These are phyloP conservation scores for Tympanopsis confertula DNA, from an alignment of 2,329 filamentous ascomycete species.

Conservation along the genomic window DNA sequence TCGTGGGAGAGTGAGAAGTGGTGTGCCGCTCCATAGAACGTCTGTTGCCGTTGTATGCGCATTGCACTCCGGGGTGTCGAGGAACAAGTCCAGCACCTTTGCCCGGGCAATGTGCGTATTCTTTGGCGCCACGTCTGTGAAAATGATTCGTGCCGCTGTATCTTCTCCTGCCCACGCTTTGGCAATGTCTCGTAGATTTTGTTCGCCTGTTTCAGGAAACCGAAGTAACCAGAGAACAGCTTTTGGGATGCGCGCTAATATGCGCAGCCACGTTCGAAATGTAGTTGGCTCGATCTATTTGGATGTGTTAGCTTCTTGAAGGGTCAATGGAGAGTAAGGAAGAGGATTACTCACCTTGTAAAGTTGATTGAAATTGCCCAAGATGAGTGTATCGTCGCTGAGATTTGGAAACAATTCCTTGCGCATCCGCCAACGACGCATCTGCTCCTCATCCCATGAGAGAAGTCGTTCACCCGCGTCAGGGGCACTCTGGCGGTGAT, in stretches of 20 bases:
- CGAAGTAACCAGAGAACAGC: constrained; percentile 91
- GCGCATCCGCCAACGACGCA: constrained; percentile 78
- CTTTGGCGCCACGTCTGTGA: constrained; percentile 95
- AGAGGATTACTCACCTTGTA: constrained; percentile 64
- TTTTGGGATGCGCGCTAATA: constrained; percentile 73
- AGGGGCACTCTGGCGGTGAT: constrained; percentile 76
- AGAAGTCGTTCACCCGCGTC: constrained; percentile 55
- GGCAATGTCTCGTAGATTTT: constrained; percentile 71
- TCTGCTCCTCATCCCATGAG: constrained; percentile 75
- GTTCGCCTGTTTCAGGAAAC: constrained; percentile 87
- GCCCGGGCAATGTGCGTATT: constrained; percentile 86
- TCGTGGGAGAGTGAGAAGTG: constrained; percentile 76
- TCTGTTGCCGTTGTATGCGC: constrained; percentile 96
- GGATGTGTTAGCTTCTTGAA: background rate
- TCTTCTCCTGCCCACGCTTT: constrained; percentile 71
- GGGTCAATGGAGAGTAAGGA: constrained; percentile 2
- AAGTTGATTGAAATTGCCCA: constrained; percentile 96
- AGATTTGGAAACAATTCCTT: constrained; percentile 81
- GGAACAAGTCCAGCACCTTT: constrained; percentile 82
- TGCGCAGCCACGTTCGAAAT: constrained; percentile 89
- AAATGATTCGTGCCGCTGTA: constrained; percentile 77
- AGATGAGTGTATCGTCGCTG: constrained; percentile 72
- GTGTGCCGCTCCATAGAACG: constrained; percentile 90
- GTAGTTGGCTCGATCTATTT: constrained; percentile 89
- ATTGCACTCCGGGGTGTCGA: constrained; percentile 96